Evolutionary conservation across 805 yeast species (phyloP), one percentile per base, ranked within the genome.

Genomic region (Lipomyces mesembrius): DNA sequence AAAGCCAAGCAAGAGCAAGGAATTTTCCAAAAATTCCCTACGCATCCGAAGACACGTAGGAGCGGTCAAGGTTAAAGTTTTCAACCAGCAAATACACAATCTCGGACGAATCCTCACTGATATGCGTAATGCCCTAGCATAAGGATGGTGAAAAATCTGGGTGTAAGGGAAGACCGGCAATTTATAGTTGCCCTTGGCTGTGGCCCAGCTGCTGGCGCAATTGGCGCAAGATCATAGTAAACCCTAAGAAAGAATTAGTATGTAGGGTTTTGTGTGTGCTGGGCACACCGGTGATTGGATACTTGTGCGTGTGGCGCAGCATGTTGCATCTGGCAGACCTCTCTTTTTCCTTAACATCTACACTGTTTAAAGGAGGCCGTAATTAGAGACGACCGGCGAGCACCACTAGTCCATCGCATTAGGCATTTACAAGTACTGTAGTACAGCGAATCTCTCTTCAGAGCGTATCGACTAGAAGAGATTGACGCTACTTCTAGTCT

Each of bases 61-160:
- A 85, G 85, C 84, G 84, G 97, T 93, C 94, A 86, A 81, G 93
- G 95, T 90, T 89, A 88, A 87, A 91, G 93, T 91, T 95, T 94
- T 95, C 98, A 95, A 94, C 98, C 97, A 94, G 99, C 99, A 94
- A 94, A 94, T 91, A 95, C 98, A 94, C 97, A 96, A 93, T 92
- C 99, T 94, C 99, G 98, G 99, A 95, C 97, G 97, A 93, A 92
- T 95, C 99, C 98, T 94, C 99, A 94, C 97, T 93, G 98, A 94
- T 92, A 92, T 96, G 97, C 97, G 98, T 95, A 94, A 92, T 94
- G 97, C 98, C 98, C 99, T 89, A 90, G 99, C 98, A 94, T 92
- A 94, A 94, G 89, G 98, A 93, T 91, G 83, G 79, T 79, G 83
- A 82, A 73, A 35, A 71, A 78, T 79, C 74, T 74, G 64, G 61